These are phyloP conservation scores for Nannochloris sp. DNA, from an alignment of 139 green algal genomes.

Conservation along the genomic window DNA sequence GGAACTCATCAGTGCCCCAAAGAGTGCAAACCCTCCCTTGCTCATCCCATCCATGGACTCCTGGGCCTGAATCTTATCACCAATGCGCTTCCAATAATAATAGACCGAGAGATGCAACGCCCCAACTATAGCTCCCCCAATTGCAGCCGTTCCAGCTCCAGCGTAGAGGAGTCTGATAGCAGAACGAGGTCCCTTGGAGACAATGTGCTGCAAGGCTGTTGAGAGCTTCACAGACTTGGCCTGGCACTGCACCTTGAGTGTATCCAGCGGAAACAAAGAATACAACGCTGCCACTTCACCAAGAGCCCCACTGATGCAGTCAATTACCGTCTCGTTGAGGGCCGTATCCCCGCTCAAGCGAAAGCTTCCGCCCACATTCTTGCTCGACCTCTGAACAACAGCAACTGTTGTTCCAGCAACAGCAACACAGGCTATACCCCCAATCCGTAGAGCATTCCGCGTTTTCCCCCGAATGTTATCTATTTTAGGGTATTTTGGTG, in stretches of 20 bases:
- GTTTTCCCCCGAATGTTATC: too few species aligned
- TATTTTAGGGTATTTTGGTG: too few species aligned
- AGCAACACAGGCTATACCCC: too few species aligned
- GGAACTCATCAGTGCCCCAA: conserved; percentile 12
- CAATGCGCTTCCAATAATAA: conserved; percentile 18
- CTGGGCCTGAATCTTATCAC: neutral
- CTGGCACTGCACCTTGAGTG: conserved; percentile 61
- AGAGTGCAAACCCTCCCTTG: neutral
- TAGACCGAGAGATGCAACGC: conserved; percentile 46
- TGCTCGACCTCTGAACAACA: too few species aligned
- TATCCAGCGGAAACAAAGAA: conserved; percentile 58
- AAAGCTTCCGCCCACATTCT: too few species aligned
- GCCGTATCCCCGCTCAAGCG: neutral
- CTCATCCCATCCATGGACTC: neutral
- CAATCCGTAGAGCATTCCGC: too few species aligned
- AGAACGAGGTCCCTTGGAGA: neutral
- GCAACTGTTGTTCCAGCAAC: too few species aligned
- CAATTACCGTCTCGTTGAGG: conserved; percentile 21
- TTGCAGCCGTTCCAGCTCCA: conserved; percentile 31
- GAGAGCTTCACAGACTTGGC: conserved; percentile 19
- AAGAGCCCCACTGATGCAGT: conserved; percentile 42
- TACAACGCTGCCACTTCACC: conserved; percentile 51
- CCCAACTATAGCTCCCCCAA: conserved; percentile 42
- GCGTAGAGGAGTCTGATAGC: conserved; percentile 34
- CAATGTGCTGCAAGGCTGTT: conserved; percentile 30